Percentiles rank a stretch among this genome's conserved stretches.
These are phyloP conservation scores for Pseudoturritis turrita DNA, from an alignment of 345 rosid genomes.

Conservation along the genomic window DNA sequence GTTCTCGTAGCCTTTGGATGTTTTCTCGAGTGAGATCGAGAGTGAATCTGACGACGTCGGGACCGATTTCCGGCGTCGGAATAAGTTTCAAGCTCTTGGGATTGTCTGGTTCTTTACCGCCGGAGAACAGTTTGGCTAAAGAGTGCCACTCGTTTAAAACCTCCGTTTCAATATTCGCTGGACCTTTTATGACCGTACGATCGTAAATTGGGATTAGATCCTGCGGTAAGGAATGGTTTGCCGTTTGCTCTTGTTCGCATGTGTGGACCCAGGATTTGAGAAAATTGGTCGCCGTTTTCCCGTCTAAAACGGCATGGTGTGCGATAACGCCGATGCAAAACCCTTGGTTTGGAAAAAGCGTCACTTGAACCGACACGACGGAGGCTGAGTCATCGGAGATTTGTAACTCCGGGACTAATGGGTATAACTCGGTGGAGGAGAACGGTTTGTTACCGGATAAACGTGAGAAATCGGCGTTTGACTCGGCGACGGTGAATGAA, in stretches of 20 bases:
- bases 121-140: background rate
- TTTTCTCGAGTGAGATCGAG: background rate
- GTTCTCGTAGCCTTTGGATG: background rate
- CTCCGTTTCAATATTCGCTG: background rate
- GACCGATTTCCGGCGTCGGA: background rate
- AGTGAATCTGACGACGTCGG: constrained; percentile 6
- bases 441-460: constrained; percentile 17
- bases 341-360: constrained; percentile 36
- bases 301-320: constrained; percentile 38
- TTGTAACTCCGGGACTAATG: constrained; percentile 26
- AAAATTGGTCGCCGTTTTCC: constrained; percentile 25
- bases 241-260: background rate
- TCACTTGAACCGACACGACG: constrained; percentile 29
- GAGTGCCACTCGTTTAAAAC: background rate
- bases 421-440: constrained; percentile 17
- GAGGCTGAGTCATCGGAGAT: constrained; percentile 19
- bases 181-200: constrained; percentile 20
- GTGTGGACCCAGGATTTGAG: constrained; percentile 34
- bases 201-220: constrained; percentile 25
- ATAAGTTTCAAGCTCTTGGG: background rate
- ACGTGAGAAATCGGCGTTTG: constrained; percentile 21
- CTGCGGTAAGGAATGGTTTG: background rate
- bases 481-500: constrained; percentile 35
- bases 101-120: background rate
- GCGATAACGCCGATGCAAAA: constrained; percentile 31